Conservation (phyloP, 2,329 filamentous ascomycete genomes). For the Dothideomycetes sp. region DNA sequence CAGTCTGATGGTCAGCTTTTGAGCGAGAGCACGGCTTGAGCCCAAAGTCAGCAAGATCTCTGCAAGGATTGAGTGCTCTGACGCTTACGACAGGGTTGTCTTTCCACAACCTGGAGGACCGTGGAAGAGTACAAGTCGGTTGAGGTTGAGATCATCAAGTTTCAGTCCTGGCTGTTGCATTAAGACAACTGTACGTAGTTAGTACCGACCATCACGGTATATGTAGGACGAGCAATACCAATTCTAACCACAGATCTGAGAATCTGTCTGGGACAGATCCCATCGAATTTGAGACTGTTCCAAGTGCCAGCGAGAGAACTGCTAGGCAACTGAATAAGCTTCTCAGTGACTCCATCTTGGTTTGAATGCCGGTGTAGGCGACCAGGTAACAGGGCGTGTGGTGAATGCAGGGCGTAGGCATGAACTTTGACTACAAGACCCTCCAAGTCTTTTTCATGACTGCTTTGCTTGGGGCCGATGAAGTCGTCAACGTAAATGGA, state of each 20-base stretch:
- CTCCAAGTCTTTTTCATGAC: too few relatives aligned
- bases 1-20: constrained; percentile 38
- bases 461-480: too few relatives aligned
- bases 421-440: too few relatives aligned
- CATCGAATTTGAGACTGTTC: constrained; percentile 35
- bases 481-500: too few relatives aligned
- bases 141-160: constrained; percentile 31
- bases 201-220: not conserved
- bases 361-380: not conserved
- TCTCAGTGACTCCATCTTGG: constrained; percentile 12
- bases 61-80: not conserved
- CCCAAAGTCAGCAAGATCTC: constrained; percentile 2
- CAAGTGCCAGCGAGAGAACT: constrained; percentile 30
- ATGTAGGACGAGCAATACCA: not conserved
- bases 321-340: constrained; percentile 25
- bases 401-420: too few relatives aligned
- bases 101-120: constrained; percentile 35
- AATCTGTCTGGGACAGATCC: constrained; percentile 15
- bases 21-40: constrained; percentile 34
- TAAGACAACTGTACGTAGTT: constrained; percentile 17
- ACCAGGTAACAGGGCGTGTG: too few relatives aligned
- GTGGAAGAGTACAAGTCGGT: constrained; percentile 31
- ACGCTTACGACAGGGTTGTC: constrained; percentile 27
- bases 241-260: constrained; percentile 1
- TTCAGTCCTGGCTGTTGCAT: constrained; percentile 24